A percentile compares a stretch with the other conserved stretches of the same genome.
These are phyloP conservation scores for Nakaseomyces uthaithaninus DNA, from an alignment of 1,139 yeast genomes.

Conservation along the genomic window DNA sequence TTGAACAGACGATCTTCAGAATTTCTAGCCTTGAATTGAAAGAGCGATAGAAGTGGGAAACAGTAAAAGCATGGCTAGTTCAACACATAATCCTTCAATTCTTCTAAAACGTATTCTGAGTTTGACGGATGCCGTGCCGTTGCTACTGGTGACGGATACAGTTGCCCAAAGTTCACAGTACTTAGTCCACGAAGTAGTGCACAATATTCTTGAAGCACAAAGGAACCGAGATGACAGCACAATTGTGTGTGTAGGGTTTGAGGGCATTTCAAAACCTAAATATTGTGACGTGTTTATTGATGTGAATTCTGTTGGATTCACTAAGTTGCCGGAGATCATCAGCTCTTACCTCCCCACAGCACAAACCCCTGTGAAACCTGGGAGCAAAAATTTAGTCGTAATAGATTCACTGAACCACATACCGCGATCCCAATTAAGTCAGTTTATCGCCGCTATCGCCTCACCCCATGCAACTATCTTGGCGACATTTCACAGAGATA, in stretches of 20 bases:
- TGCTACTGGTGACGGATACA: constrained; percentile 60
- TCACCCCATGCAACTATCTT: constrained; percentile 47
- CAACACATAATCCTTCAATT: constrained; percentile 49
- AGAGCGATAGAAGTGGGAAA: too few species aligned
- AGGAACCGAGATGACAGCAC: constrained; percentile 18
- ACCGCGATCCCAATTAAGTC: constrained; percentile 39
- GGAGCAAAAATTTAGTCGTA: constrained; percentile 29
- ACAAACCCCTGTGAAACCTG: constrained; percentile 11
- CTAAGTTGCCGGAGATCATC: constrained; percentile 29
- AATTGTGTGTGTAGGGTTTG: constrained; percentile 53
- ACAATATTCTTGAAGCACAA: constrained; percentile 30
- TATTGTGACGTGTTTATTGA: constrained; percentile 46
- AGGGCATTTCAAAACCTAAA: constrained; percentile 46
- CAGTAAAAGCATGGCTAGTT: constrained; percentile 33
- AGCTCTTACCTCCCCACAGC: constrained; percentile 23
- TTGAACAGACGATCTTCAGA: too few species aligned
- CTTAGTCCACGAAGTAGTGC: constrained; percentile 50
- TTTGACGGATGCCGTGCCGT: constrained; percentile 65
- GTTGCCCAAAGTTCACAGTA: constrained; percentile 56
- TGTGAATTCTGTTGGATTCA: constrained; percentile 32
- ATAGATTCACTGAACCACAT: constrained; percentile 67
- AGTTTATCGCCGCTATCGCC: constrained; percentile 48
- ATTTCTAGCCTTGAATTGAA: too few species aligned
- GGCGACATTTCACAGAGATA: constrained; percentile 49
- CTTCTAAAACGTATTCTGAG: constrained; percentile 54